Conservation (phyloP, 2,329 filamentous ascomycete genomes). For the Nemania abortiva region DNA sequence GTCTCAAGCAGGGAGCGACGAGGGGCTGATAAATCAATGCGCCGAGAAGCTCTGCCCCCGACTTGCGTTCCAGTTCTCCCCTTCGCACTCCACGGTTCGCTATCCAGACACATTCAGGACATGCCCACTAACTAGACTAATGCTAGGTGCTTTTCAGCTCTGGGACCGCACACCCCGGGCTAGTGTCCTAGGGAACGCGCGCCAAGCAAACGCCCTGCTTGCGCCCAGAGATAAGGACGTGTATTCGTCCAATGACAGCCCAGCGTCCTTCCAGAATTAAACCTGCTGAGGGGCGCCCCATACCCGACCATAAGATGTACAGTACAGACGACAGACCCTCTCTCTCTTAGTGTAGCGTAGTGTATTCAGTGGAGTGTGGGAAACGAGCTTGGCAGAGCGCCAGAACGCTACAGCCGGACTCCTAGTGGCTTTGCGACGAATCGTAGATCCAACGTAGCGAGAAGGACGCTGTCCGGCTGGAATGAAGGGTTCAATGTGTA, state of each 20-base stretch:
- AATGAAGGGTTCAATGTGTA: neutral
- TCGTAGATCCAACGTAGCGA: slow-evolving; percentile 7
- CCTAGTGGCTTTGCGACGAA: slow-evolving; percentile 4
- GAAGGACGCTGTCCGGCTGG: slow-evolving; percentile 5
- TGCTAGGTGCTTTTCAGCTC: slow-evolving; percentile 32
- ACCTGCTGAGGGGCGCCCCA: slow-evolving; percentile 1
- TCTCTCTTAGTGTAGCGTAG: neutral
- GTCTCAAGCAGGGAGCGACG: neutral
- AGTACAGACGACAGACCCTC: neutral
- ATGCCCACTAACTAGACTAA: neutral
- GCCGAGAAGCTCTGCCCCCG: neutral
- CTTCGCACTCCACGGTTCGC: neutral
- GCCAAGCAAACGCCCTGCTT: slow-evolving; percentile 35
- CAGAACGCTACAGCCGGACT: slow-evolving; percentile 2
- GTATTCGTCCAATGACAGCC: slow-evolving; percentile 28
- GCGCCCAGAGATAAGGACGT: slow-evolving; percentile 39
- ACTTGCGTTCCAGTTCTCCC: neutral
- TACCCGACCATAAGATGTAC: neutral
- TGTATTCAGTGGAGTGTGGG: neutral
- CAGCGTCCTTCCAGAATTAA: slow-evolving; percentile 14
- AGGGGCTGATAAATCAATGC: slow-evolving; percentile 13
- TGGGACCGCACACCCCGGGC: slow-evolving; percentile 12
- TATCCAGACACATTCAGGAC: neutral
- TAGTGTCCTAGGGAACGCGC: slow-evolving; percentile 15
- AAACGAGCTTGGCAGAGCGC: neutral